These are phyloP conservation scores for Geranium rotundifolium DNA, from an alignment of 345 rosid species.

Conservation along the genomic window DNA sequence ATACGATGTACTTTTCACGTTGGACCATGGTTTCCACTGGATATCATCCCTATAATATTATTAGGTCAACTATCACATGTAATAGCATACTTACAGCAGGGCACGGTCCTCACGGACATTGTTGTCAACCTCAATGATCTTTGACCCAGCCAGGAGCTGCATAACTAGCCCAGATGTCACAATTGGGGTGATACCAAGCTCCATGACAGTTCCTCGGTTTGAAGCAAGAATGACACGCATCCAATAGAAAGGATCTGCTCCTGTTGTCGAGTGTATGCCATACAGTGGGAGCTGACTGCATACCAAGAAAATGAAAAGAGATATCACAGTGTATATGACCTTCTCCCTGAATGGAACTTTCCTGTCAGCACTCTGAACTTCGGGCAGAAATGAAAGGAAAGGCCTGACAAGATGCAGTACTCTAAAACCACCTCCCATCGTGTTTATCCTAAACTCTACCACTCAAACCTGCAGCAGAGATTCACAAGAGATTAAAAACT, in stretches of 20 bases:
- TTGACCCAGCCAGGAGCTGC: conserved; percentile 21
- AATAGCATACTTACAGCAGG: conserved; percentile 14
- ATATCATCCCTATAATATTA: too few species aligned
- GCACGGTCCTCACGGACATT: conserved; percentile 24
- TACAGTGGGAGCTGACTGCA: conserved; percentile 23
- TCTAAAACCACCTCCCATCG: conserved; percentile 16
- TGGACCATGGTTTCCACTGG: too few species aligned
- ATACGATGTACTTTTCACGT: too few species aligned
- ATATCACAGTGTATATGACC: conserved; percentile 22
- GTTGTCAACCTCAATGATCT: conserved; percentile 25
- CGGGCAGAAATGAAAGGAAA: conserved; percentile 21
- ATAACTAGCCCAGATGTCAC: conserved; percentile 23
- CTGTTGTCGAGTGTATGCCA: conserved; percentile 25
- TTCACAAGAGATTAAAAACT: too few species aligned
- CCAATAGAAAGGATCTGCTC: conserved; percentile 26
- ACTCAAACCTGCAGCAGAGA: too few species aligned
- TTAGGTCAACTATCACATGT: too few species aligned
- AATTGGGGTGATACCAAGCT: conserved; percentile 25
- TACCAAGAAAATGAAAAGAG: conserved; percentile 20
- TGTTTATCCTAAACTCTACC: too few species aligned
- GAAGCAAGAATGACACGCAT: conserved; percentile 26
- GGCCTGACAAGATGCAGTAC: conserved; percentile 27
- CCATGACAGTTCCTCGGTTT: conserved; percentile 25
- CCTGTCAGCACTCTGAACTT: conserved; percentile 22
- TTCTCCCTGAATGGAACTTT: conserved; percentile 22